A percentile compares a stretch with the other conserved stretches of the same genome.
Conservation (phyloP, 768 basidiomycete genomes). For the Rhodotorula toruloides region DNA sequence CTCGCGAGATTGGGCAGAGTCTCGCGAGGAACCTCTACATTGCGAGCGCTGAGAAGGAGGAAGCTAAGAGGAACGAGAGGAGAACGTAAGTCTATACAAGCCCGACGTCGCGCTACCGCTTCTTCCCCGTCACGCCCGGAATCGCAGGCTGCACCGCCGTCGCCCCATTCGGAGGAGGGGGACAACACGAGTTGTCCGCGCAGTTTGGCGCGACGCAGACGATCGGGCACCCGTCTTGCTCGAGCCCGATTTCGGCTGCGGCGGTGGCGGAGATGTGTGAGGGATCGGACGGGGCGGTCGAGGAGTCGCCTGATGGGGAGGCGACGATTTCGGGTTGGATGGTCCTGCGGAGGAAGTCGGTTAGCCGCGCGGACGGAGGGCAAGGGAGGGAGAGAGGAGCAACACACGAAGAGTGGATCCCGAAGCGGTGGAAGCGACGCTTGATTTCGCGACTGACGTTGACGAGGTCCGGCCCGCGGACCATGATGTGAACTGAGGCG, state of each 20-base stretch:
- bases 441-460: slow-evolving; percentile 76
- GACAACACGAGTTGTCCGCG: slow-evolving; percentile 30
- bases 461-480: slow-evolving; percentile 82
- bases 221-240: slow-evolving; percentile 35
- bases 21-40: no score
- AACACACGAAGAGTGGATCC: slow-evolving; percentile 68
- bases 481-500: slow-evolving; percentile 89
- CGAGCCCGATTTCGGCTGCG: slow-evolving; percentile 15
- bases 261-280: slow-evolving; percentile 20
- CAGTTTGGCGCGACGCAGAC: slow-evolving; percentile 36
- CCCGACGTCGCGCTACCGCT: no score
- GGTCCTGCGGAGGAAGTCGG: slow-evolving; percentile 16
- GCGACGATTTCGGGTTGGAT: slow-evolving; percentile 42
- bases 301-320: background rate
- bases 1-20: no score
- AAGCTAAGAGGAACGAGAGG: no score
- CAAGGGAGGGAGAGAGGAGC: background rate
- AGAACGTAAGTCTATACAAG: no score
- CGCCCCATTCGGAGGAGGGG: no score
- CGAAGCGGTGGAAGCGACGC: slow-evolving; percentile 75
- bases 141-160: no score
- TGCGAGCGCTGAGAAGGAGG: no score
- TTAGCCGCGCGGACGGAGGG: background rate
- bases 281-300: background rate
- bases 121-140: no score